Base-by-base conservation (phyloP, 495 filamentous ascomycete species). In the Talaromyces proteolyticus region DNA sequence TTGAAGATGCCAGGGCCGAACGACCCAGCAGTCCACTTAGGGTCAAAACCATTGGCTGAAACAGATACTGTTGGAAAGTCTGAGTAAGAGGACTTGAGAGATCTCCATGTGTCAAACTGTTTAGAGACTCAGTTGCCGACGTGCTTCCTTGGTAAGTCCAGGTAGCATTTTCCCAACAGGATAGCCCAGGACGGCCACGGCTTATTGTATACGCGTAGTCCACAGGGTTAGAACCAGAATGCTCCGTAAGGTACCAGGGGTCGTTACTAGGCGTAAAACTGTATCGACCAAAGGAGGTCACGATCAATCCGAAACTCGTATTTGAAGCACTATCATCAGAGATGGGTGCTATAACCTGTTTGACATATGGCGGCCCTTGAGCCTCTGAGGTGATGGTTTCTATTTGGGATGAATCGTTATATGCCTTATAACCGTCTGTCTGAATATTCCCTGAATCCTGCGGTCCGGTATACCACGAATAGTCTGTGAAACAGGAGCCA, bases 401-500 rank as follows among this genome's bases (percentile, higher is more conserved):
- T 2, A 21, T 17, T 53, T 16, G 44, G 20, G 17, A 7, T 37
- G 25, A 20, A 18, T 40, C 22, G 46, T 40, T 25, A 17, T 23
- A 47, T 19, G 49, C 2, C n/a, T 23, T 8, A 19, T 48, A 53
- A 3, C 14, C 12, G 16, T 53, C 43, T n/a, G n/a, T n/a, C 14
- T 10, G 2, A 46, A 4, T 19, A 5, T n/a, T 23, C 4, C 12
- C 19, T 19, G 14, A n/a, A 23, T 24, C 11, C 46, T 44, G 10
- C 38, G 21, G 26, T 57, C 56, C 6, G 19, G n/a, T n/a, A n/a
- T 51, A 36, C 59, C 53, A 10, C 2, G 25, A 21, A 42, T 70
- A 70, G 5, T 70, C 65, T 12, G 65, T 70, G 11, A 49, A 22
- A 52, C 67, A 70, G 2, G 67, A 65, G 38, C 67, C 67, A 3